Evolutionary conservation across 257 asterid species (phyloP).

Genomic region (Solanum acaule): DNA sequence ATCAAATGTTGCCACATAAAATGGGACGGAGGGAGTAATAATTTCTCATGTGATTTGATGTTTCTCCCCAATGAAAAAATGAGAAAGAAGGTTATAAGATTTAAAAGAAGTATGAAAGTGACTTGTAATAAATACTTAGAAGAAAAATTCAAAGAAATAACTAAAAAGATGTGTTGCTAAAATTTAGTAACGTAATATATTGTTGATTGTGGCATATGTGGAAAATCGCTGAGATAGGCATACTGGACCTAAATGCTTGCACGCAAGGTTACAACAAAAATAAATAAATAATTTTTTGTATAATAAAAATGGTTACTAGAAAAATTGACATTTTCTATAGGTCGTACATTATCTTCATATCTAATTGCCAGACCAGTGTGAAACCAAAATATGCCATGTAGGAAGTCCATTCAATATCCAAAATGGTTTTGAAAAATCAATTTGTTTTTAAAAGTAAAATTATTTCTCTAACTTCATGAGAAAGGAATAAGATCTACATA

Average conservation of each 20-base stretch:
- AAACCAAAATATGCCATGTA: conserved; percentile 20
- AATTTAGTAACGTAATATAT: neutral
- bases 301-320: neutral
- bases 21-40: too few species aligned
- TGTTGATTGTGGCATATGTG: neutral
- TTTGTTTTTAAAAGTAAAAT: neutral
- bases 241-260: neutral
- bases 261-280: conserved; percentile 1
- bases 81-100: neutral
- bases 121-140: neutral
- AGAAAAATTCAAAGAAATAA: neutral
- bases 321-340: neutral
- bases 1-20: too few species aligned
- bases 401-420: neutral
- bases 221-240: neutral
- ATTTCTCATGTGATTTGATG: neutral
- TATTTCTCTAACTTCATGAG: too few species aligned
- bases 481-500: neutral
- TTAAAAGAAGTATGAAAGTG: neutral
- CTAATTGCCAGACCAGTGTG: conserved; percentile 14
- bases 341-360: neutral
- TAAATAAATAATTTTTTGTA: neutral
- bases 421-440: neutral
- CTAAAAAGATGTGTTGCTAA: neutral
- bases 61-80: neutral